Base-by-base conservation (phyloP, 2,329 filamentous ascomycete species). In the Neonectria hederae region DNA sequence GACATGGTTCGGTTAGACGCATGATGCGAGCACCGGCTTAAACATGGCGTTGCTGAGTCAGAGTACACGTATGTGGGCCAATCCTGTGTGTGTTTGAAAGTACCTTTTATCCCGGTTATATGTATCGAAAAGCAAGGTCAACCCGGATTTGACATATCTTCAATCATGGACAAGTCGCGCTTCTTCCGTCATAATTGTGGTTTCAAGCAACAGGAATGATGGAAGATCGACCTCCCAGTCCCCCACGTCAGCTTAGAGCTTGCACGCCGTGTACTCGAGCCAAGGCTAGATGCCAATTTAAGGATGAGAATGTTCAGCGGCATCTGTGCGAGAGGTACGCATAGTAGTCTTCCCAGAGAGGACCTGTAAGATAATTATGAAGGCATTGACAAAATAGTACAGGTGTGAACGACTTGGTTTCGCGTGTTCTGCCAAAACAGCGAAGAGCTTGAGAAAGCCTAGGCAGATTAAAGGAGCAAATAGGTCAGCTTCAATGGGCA, bases 231-330 rank as follows among this genome's bases (percentile, higher is more conserved):
- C 59, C 64, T 22, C 19, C 65, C 17, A 78, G 76, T 49, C 76
- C 75, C 5, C 73, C 65, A 17, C 75, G 76, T 7, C 70, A 76
- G 53, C 65, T 71, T 24, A 71, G 76, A 54, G 75, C 76, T 10
- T 78, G 76, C 40, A 68, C 67, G n/a, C 65, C 71, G 38, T 78
- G 76, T 59, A 67, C 69, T 28, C 70, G 66, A 56, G 69, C 66
- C 22, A 77, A 75, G 58, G 70, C 74, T n/a, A 69, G 68, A 52
- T 77, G 76, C 40, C 62, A 71, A 59, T 78, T 77, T 43, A 69
- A 63, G 52, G 64, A 69, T 24, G 62, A 68, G 42, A 71, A 72
- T 35, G 49, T 67, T n/a, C 42, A 51, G 13, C 65, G 58, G 11
- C 68, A 75, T 61, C 22, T 72, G 7, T 77, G 76, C 32, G 72